phyloP scores from a whole-genome alignment of 495 filamentous ascomycete species.

The Tuber umbilicatum region DNA sequence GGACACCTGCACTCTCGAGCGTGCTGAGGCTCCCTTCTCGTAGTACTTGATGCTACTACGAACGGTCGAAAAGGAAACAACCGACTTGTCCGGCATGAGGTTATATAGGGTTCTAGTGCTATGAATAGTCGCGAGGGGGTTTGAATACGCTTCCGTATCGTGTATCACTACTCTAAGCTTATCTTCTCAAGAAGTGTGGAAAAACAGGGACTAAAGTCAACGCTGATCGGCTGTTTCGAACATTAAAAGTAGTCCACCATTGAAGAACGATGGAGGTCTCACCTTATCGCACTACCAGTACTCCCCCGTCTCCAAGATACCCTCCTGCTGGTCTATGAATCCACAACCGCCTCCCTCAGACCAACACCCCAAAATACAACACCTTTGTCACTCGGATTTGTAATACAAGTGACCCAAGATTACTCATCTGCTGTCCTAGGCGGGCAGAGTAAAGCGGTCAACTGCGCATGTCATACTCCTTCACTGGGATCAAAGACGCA shows the following conservation, averaged over 20 bases:
- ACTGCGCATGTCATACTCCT: neutral
- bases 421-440: neutral
- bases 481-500: neutral
- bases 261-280: neutral
- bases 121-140: neutral
- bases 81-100: neutral
- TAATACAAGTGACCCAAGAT: neutral
- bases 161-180: neutral
- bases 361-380: neutral
- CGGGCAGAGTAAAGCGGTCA: neutral
- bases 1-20: neutral
- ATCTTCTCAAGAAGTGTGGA: neutral
- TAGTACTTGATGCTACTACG: neutral
- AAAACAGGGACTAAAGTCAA: neutral
- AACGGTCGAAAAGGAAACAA: neutral
- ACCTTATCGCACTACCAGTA: neutral
- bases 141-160: neutral
- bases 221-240: neutral
- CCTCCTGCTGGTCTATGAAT: neutral
- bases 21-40: neutral
- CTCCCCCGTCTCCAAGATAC: neutral
- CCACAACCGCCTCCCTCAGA: neutral
- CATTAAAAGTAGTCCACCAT: neutral
- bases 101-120: neutral
- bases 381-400: neutral